A percentile compares a stretch with the other conserved stretches of the same genome.
These are phyloP conservation scores for Clavispora phyllophila DNA, from an alignment of 805 yeast species.

Conservation along the genomic window DNA sequence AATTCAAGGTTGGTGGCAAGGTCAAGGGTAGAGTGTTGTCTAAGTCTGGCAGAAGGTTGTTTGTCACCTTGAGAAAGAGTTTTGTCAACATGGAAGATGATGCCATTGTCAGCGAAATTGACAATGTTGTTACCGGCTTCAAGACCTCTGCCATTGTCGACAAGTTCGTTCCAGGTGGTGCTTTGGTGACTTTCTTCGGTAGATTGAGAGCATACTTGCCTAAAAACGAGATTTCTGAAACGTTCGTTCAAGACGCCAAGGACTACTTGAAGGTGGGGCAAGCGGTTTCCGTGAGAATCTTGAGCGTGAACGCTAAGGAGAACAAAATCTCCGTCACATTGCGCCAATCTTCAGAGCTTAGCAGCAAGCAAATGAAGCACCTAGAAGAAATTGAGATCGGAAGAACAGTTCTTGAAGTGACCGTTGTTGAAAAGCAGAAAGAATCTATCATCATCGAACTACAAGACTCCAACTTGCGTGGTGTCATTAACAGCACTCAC, in stretches of 20 bases:
- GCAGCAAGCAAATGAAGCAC: conserved; percentile 42
- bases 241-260: conserved; percentile 70
- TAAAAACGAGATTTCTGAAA: conserved; percentile 82
- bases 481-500: conserved; percentile 71
- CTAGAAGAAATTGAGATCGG: conserved; percentile 54
- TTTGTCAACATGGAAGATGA: conserved; percentile 63
- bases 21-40: conserved; percentile 70
- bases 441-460: conserved; percentile 65
- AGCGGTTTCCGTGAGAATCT: conserved; percentile 65
- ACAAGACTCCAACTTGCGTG: conserved; percentile 48
- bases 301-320: conserved; percentile 48
- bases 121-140: conserved; percentile 38
- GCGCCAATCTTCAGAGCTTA: conserved; percentile 52
- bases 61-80: conserved; percentile 77
- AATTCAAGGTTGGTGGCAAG: conserved; percentile 78
- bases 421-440: conserved; percentile 68
- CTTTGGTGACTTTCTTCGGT: conserved; percentile 79
- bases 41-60: conserved; percentile 45
- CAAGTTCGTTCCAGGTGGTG: conserved; percentile 70
- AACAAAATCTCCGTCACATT: conserved; percentile 68
- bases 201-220: conserved; percentile 77
- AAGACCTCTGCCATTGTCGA: conserved; percentile 72
- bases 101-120: conserved; percentile 38
- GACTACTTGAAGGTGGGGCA: conserved; percentile 82
- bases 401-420: conserved; percentile 52